Evolutionary conservation across 2,329 filamentous ascomycete genomes (phyloP), one percentile per base, ranked within the genome.

Genomic region (Cercospora sp.): DNA sequence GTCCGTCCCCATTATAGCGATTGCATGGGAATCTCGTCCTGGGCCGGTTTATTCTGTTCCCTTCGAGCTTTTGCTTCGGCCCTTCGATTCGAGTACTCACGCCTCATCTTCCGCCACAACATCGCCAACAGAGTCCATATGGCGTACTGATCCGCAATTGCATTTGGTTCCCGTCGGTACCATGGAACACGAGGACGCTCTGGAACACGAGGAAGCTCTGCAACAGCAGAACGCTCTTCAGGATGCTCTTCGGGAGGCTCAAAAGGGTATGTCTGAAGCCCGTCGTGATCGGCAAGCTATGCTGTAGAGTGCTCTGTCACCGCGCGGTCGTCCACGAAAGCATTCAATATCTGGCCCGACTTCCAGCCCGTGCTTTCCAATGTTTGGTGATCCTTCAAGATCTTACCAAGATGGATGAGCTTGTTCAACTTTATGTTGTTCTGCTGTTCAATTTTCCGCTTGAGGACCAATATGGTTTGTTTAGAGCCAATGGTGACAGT

Each of bases 361-460:
- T 89, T 87, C 91, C 92, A 97, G 60, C 90, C 91, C 73, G 95
- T 90, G 3, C 86, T 85, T 55, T 83, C 79, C 18, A 97, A 82
- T 0, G 89, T 85, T 20, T 86, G 78, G 64, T 85, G 84, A 71
- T 94, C 91, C 71, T 89, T 88, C 57, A 97, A 85, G 61, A 94
- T 87, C 77, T 89, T 92, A 72, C 94, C 94, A 79, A 95, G 85
- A 78, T 97, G 96, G 20, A 88, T 89, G 68, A 97, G 86, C 64
- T 88, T 88, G 61, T 97, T 83, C 59, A 84, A 86, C 69, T 79
- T 82, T 93, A 61, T 90, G 72, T 84, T 83, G 31, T 87, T 86
- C 75, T 90, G 86, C 57, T 89, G 85, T 20, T 85, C 84, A 40
- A 96, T 82, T 74, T 85, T 89, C 69, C 84, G 84, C 2, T 88